Conservation (phyloP, 2,329 filamentous ascomycete species). For the Aureobasidium subglaciale region DNA sequence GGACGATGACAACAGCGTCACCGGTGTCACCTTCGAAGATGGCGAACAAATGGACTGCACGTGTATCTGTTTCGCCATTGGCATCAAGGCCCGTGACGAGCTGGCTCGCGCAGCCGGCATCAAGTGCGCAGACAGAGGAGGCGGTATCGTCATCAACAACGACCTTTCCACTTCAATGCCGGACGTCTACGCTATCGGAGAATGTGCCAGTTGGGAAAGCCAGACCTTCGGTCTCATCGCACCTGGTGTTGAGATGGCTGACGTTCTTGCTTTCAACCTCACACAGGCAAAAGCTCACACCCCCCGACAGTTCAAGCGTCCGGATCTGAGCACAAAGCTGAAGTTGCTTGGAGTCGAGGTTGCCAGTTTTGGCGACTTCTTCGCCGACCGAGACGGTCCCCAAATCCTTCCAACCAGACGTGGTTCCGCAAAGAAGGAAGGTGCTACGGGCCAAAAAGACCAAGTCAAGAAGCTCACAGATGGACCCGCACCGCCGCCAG, state of each 20-base stretch:
- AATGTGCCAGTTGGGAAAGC: conserved; percentile 83
- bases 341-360: conserved; percentile 88
- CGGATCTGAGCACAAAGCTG: conserved; percentile 84
- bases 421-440: conserved; percentile 40
- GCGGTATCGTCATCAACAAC: conserved; percentile 65
- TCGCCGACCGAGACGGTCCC: conserved; percentile 78
- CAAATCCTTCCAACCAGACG: conserved; percentile 60
- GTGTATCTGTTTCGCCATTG: conserved; percentile 85
- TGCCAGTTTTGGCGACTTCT: conserved; percentile 89
- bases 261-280: conserved; percentile 83
- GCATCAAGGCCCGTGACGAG: conserved; percentile 73
- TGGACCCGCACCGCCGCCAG: conserved; percentile 51
- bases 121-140: conserved; percentile 62
- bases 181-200: conserved; percentile 79
- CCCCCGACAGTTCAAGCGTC: conserved; percentile 65
- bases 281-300: conserved; percentile 70
- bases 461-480: conserved; percentile 48
- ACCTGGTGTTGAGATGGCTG: conserved; percentile 87
- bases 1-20: conserved; percentile 59
- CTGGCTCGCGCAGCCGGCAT: conserved; percentile 65
- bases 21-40: conserved; percentile 72
- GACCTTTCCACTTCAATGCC: conserved; percentile 62
- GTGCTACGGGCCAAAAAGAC: conserved; percentile 31
- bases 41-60: conserved; percentile 69
- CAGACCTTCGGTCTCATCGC: conserved; percentile 86